Evolutionary conservation across 2,329 filamentous ascomycete species (phyloP), one percentile per base, ranked within the genome.

Genomic region (Teratosphaeriaceae sp.): DNA sequence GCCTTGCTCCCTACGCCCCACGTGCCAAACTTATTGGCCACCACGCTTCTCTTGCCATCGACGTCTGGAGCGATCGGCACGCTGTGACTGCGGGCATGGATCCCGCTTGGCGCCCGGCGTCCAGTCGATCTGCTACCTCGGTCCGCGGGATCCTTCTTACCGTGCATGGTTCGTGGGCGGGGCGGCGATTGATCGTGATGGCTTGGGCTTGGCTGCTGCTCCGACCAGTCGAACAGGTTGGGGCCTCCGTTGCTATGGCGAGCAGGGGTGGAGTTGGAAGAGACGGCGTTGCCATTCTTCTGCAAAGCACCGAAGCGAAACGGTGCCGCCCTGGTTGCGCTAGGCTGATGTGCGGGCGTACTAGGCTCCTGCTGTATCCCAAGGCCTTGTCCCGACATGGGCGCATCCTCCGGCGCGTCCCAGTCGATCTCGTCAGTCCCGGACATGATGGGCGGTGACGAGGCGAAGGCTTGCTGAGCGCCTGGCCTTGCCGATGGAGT

Each of bases 1-100:
- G 79, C 83, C 62, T 89, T 89, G 49, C 79, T 82, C n/a, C 83
- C 80, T 31, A 88, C 68, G 2, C 84, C 85, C 85, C 85, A 90
- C 1, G 85, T 89, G 33, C 85, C 84, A 57, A 88, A 90, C 56
- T 88, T 89, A 41, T 63, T 75, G n/a, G 76, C 57, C 63, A 71
- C 62, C 67, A 84, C 57, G 63, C 73, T 60, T 74, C 83, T 48
- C 65, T 71, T 64, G 54, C 60, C 70, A 52, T 61, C 66, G 49
- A 57, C 65, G 55, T 88, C 85, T 24, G 82, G 81, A 2, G 71
- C 70, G 12, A 85, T 75, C 3, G 85, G 85, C 1, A 90, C 85
- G 61, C 85, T 90, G 61, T 89, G 85, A 60, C 85, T 90, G 49
- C 85, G 79, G 35, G 87, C 76, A 60, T 90, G 85, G 42, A 79